Evolutionary conservation across 306 rosid species (phyloP).

Genomic region (Arachis stenosperma): DNA sequence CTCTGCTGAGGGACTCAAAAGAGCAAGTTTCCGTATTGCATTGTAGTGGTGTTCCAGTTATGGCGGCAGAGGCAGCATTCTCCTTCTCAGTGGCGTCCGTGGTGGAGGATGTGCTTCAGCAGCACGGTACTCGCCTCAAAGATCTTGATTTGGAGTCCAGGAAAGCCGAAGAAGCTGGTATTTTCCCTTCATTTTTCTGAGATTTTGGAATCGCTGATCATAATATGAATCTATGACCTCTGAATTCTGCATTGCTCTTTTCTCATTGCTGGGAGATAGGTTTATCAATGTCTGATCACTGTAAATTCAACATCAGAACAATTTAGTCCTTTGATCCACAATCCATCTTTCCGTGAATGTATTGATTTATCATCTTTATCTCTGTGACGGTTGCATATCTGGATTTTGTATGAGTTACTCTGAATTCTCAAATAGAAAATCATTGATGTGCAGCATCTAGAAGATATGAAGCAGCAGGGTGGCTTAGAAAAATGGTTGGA

Average conservation of each 20-base stretch:
- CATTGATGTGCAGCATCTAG: constrained; percentile 66
- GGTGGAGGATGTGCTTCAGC: constrained; percentile 91
- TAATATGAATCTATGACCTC: neutral
- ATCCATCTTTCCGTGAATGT: neutral
- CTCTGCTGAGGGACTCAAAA: constrained; percentile 18
- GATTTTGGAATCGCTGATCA: constrained; percentile 17
- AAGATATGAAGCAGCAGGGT: constrained; percentile 93
- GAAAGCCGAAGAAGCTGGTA: constrained; percentile 92
- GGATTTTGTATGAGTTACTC: constrained; percentile 19
- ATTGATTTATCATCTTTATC: constrained; percentile 1
- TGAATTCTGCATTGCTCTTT: neutral
- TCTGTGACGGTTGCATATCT: constrained; percentile 22
- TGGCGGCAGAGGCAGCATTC: constrained; percentile 49
- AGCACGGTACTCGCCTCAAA: constrained; percentile 67
- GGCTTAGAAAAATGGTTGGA: constrained; percentile 93
- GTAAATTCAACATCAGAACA: neutral
- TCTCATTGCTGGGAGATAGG: constrained; percentile 3
- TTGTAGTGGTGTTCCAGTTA: neutral
- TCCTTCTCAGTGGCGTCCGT: constrained; percentile 83
- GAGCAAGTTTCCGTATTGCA: constrained; percentile 26
- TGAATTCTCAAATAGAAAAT: constrained; percentile 30
- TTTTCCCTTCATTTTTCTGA: neutral
- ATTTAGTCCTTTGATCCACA: constrained; percentile 3
- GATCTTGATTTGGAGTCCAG: constrained; percentile 84
- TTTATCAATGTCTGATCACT: neutral